These are phyloP conservation scores for Cryphonectria japonica DNA, from an alignment of 2,329 filamentous ascomycete genomes.

Conservation along the genomic window DNA sequence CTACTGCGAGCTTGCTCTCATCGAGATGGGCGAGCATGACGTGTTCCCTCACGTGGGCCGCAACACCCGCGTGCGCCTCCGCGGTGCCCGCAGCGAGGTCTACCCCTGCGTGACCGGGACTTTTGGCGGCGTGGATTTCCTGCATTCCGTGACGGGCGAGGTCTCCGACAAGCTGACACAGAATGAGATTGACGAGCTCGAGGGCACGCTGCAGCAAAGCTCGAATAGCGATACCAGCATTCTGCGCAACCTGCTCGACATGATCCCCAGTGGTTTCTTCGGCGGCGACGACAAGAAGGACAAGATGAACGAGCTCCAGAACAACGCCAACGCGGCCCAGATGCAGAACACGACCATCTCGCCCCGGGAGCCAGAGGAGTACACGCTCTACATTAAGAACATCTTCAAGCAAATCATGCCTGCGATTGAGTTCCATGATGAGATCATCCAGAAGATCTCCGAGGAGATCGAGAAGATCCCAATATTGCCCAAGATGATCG, in stretches of 20 bases:
- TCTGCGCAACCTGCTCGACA: constrained; percentile 77
- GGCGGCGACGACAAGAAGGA: constrained; percentile 74
- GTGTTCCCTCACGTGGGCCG: constrained; percentile 88
- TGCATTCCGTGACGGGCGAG: constrained; percentile 81
- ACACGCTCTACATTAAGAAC: constrained; percentile 74
- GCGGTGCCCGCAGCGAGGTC: constrained; percentile 67
- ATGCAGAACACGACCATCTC: constrained; percentile 75
- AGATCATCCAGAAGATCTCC: constrained; percentile 78
- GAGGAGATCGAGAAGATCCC: constrained; percentile 84
- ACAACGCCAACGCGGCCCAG: constrained; percentile 74
- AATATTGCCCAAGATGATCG: constrained; percentile 79
- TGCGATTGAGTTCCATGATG: constrained; percentile 87
- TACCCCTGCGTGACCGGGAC: constrained; percentile 89
- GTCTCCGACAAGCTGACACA: constrained; percentile 89
- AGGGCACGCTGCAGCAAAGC: constrained; percentile 75
- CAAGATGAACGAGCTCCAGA: constrained; percentile 79
- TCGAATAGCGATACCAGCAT: constrained; percentile 70
- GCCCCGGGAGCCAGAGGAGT: constrained; percentile 81
- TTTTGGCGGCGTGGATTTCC: constrained; percentile 92
- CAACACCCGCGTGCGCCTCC: constrained; percentile 70
- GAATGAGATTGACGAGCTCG: constrained; percentile 85
- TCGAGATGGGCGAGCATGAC: constrained; percentile 79
- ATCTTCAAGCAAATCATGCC: constrained; percentile 83
- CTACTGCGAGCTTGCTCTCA: constrained; percentile 85
- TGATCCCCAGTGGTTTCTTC: constrained; percentile 80